Evolutionary conservation across 2,329 filamentous ascomycete species (phyloP).

Genomic region (Didymella sp.): DNA sequence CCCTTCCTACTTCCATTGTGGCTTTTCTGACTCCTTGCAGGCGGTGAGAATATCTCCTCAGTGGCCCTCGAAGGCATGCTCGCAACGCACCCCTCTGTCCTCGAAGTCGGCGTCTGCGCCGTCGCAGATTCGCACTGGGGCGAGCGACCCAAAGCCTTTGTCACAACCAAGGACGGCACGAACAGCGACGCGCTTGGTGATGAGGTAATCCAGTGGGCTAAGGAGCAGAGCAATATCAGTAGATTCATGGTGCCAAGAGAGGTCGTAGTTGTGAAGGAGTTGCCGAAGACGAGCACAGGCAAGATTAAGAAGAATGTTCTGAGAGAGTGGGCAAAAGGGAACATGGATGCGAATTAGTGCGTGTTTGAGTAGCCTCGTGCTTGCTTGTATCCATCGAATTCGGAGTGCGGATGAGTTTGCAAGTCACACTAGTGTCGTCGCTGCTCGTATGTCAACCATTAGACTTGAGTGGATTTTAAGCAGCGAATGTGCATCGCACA

Average conservation of each 20-base stretch:
- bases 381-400: not conserved
- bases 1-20: not conserved
- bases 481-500: no score
- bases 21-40: slow-evolving; percentile 52
- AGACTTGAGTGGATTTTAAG: no score
- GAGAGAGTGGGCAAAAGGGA: slow-evolving; percentile 79
- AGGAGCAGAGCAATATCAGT: slow-evolving; percentile 78
- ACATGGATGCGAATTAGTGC: slow-evolving; percentile 38
- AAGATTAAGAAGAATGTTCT: slow-evolving; percentile 97
- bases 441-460: no score
- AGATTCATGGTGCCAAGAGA: slow-evolving; percentile 84
- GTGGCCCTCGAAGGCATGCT: slow-evolving; percentile 92
- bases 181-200: slow-evolving; percentile 66
- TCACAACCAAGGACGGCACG: slow-evolving; percentile 71
- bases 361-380: not conserved
- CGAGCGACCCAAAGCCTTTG: slow-evolving; percentile 91
- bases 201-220: slow-evolving; percentile 86
- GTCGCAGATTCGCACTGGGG: slow-evolving; percentile 92
- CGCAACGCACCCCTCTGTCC: slow-evolving; percentile 82
- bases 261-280: slow-evolving; percentile 79
- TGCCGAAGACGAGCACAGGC: slow-evolving; percentile 96
- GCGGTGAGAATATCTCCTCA: slow-evolving; percentile 95
- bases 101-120: slow-evolving; percentile 91
- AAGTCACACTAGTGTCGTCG: not conserved
- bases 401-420: no score